These are phyloP conservation scores for Chaetomium fimeti DNA, from an alignment of 495 filamentous ascomycete species.

Conservation along the genomic window DNA sequence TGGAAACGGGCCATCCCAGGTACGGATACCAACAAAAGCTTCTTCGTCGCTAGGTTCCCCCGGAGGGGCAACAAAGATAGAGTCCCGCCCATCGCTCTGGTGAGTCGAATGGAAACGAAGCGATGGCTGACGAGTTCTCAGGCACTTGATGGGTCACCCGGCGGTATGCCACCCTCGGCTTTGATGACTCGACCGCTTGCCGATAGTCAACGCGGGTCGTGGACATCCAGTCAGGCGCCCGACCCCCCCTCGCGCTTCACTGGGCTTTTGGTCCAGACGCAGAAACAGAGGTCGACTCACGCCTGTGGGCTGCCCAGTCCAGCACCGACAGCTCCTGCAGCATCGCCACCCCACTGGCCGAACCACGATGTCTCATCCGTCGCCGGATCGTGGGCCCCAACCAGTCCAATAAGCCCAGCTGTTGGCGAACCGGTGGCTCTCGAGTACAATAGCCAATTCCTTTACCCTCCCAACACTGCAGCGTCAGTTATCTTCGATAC, in stretches of 20 bases:
- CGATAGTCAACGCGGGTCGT: not conserved
- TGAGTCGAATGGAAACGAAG: not conserved
- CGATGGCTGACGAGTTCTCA: not conserved
- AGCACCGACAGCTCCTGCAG: not conserved
- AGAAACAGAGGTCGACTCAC: not conserved
- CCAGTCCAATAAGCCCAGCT: slow-evolving; percentile 13
- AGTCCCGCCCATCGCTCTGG: not conserved
- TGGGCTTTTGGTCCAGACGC: not conserved
- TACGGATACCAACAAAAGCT: not conserved
- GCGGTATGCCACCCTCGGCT: not conserved
- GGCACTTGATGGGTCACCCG: not conserved
- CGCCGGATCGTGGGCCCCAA: not conserved
- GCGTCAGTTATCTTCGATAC: not conserved
- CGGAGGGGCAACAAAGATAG: not conserved
- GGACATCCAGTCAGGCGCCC: not conserved
- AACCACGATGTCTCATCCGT: not conserved
- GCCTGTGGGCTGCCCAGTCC: slow-evolving; percentile 12
- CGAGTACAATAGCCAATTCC: not conserved
- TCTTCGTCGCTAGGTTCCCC: not conserved
- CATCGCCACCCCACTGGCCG: slow-evolving; percentile 5
- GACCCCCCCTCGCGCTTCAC: not conserved
- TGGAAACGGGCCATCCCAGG: not conserved
- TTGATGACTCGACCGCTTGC: not conserved
- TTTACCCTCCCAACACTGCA: not conserved
- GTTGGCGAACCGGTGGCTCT: not conserved